A percentile compares a stretch with the other conserved stretches of the same genome.
Conservation (phyloP, 805 yeast species). For the Yamadazyma phyllophila region DNA sequence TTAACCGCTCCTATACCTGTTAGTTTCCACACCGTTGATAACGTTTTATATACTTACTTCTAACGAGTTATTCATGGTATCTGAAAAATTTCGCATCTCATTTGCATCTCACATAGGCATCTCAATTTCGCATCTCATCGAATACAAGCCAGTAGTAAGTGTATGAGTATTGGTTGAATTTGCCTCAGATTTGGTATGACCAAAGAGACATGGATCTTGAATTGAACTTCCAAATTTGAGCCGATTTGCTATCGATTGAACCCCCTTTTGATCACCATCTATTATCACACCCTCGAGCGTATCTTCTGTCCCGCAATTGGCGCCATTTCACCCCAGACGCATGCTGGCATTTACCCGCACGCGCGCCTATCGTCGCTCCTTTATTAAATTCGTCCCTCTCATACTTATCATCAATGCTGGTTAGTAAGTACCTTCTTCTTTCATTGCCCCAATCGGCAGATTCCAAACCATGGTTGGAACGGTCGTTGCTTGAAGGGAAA, state of each 20-base stretch:
- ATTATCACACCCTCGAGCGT: neutral
- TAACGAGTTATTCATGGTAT: conserved; percentile 52
- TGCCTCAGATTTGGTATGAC: too few species aligned
- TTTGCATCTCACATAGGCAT: neutral
- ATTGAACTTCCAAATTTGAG: too few species aligned
- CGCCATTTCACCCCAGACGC: neutral
- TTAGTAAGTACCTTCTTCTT: conserved; percentile 50
- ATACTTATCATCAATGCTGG: conserved; percentile 12
- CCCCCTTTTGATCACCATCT: neutral
- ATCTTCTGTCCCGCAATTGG: neutral
- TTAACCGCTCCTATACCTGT: conserved; percentile 61
- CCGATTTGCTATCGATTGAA: neutral
- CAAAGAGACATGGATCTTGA: too few species aligned
- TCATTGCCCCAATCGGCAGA: conserved; percentile 57
- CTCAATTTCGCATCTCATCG: conserved; percentile 9
- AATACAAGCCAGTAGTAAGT: neutral
- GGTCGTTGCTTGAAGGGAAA: conserved; percentile 54
- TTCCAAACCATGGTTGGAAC: conserved; percentile 53
- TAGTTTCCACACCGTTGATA: conserved; percentile 16
- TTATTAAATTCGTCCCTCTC: neutral
- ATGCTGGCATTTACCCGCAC: neutral
- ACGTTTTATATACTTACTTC: conserved; percentile 46
- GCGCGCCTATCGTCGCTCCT: conserved; percentile 1
- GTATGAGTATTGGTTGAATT: too few species aligned
- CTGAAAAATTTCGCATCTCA: conserved; percentile 6